Evolutionary conservation across 371 early-diverging fungal species (phyloP).

Genomic region (Syncephalis plumigaleata): DNA sequence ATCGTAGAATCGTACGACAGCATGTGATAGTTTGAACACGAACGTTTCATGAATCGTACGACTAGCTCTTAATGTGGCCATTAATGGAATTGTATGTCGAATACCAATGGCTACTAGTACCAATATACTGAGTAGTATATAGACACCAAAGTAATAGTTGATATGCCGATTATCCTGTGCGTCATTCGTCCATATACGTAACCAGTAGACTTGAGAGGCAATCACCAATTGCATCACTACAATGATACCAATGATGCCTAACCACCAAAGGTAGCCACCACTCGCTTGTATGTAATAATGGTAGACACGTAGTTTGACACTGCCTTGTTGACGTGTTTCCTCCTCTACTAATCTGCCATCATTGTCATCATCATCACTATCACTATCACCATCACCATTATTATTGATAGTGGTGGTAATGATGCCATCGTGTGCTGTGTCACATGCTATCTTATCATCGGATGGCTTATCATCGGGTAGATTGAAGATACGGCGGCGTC

Average conservation of each 20-base stretch:
- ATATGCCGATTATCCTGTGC: no score
- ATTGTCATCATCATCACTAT: no score
- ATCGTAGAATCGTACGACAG: slow-evolving; percentile 68
- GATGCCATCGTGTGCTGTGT: no score
- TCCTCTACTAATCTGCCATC: slow-evolving; percentile 36
- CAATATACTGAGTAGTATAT: slow-evolving; percentile 4
- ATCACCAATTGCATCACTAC: slow-evolving; percentile 22
- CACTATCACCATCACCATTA: no score
- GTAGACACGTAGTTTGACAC: slow-evolving; percentile 38
- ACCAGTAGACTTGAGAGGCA: slow-evolving; percentile 18
- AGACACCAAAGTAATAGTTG: slow-evolving; percentile 1
- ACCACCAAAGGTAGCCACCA: slow-evolving; percentile 39
- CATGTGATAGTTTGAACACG: slow-evolving; percentile 29
- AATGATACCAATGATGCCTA: slow-evolving; percentile 27
- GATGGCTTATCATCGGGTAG: no score
- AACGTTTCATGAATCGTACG: slow-evolving; percentile 23
- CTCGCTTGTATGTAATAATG: slow-evolving; percentile 37
- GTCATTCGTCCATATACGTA: slow-evolving; percentile 9
- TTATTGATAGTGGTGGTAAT: no score
- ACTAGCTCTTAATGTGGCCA: slow-evolving; percentile 25
- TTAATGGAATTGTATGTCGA: slow-evolving; percentile 7
- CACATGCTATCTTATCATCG: no score
- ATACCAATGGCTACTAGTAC: background rate
- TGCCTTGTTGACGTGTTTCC: slow-evolving; percentile 43
- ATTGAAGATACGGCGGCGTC: no score